Evolutionary conservation across 1,284 basidiomycete species (phyloP).

Genomic region (Sutorius eximius): DNA sequence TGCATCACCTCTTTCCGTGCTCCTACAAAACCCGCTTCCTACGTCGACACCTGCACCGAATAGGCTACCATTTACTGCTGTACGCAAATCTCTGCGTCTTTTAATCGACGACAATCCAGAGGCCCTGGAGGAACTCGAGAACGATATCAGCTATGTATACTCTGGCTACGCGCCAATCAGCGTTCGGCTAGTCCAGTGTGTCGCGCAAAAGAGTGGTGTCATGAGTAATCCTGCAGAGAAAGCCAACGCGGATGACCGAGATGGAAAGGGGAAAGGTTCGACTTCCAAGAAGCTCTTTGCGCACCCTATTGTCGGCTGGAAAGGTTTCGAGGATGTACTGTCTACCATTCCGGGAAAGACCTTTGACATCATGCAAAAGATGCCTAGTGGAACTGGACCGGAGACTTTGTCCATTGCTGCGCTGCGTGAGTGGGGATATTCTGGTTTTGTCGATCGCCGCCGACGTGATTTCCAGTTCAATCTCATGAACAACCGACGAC

Average conservation of each 20-base stretch:
- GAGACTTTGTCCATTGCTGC: constrained; percentile 36
- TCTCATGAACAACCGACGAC: constrained; percentile 56
- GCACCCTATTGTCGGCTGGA: constrained; percentile 93
- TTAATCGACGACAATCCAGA: constrained; percentile 89
- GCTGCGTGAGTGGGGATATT: constrained; percentile 42
- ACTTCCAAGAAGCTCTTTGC: constrained; percentile 62
- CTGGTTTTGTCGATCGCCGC: not conserved
- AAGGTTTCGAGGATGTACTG: constrained; percentile 91
- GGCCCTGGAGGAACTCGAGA: constrained; percentile 75
- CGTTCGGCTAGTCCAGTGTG: constrained; percentile 88
- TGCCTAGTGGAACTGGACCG: constrained; percentile 35
- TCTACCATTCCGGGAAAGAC: constrained; percentile 80
- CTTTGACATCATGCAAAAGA: constrained; percentile 75
- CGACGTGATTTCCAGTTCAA: constrained; percentile 38
- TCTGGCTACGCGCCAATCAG: constrained; percentile 96
- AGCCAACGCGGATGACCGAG: constrained; percentile 38
- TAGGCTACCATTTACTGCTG: constrained; percentile 68
- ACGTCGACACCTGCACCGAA: constrained; percentile 42
- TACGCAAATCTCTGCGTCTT: constrained; percentile 87
- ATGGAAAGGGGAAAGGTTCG: constrained; percentile 37
- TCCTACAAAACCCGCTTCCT: constrained; percentile 64
- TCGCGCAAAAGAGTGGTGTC: constrained; percentile 87
- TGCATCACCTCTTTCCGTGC: constrained; percentile 65
- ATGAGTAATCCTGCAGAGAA: constrained; percentile 71
- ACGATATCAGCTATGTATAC: constrained; percentile 95